Base-by-base conservation (phyloP, 2,329 filamentous ascomycete genomes). In the Microdochium nivale region DNA sequence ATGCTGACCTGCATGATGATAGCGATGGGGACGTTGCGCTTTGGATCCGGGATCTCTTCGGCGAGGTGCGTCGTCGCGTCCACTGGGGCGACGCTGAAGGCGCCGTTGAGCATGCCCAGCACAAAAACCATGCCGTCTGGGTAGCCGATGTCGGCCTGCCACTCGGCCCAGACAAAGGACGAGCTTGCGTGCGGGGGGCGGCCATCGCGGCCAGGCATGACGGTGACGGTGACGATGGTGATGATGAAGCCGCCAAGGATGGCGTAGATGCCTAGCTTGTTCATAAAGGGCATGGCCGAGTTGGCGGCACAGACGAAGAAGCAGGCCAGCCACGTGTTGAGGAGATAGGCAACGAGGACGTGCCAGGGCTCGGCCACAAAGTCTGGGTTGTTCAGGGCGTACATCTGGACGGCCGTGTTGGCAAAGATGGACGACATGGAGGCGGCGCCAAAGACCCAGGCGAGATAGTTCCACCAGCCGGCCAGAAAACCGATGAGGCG, bases 61-160 rank as follows among this genome's bases (percentile, higher is more conserved):
- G 81, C 78, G 40, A 86, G 63, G 60, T 87, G 84, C 1, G 79
- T 79, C 1, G 81, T 78, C 48, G 81, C 79, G 60, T 88, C 85
- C 0, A 83, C 79, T 1, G 80, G 79, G 7, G 84, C 86, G 11
- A 88, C 79, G 46, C 80, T 78, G 61, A 81, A 88, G 2, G 84
- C 84, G 11, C 83, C 85, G 58, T 88, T 88, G n/a, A 55, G 47
- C 57, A 59, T 59, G 33, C 55, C 56, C 0, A 49, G 25, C n/a
- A 54, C 50, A 40, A 73, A 73, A 2, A 73, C 70, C 51, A 74
- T 70, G 0, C 69, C 70, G 30, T 70, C 56, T 0, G 66, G 64
- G 46, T 72, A 74, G 16, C 71, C 71, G 46, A 70, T 66, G 32
- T 65, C 56, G 23, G 67, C 66, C 11, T 58, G 57, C 70, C 70